These are phyloP conservation scores for Coniferiporia sulphurascens DNA, from an alignment of 1,284 basidiomycete genomes.

Conservation along the genomic window DNA sequence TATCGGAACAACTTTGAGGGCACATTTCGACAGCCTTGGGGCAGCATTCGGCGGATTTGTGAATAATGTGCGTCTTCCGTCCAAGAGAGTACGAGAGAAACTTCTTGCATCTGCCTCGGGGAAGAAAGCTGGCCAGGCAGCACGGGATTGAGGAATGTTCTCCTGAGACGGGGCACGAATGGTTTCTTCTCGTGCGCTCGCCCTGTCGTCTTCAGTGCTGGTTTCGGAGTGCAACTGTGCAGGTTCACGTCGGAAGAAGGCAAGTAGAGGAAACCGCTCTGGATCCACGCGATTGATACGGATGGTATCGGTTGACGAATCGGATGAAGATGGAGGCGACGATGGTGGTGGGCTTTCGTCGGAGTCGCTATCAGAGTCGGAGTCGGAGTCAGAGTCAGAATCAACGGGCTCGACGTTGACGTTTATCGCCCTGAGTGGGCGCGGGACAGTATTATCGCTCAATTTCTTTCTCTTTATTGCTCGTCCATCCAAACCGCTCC, in stretches of 20 bases:
- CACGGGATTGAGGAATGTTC: neutral
- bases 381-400: neutral
- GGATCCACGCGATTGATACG: neutral
- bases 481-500: neutral
- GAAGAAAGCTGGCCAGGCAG: neutral
- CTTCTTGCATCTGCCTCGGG: neutral
- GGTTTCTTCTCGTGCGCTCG: neutral
- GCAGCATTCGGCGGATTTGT: neutral
- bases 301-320: neutral
- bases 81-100: neutral
- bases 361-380: neutral
- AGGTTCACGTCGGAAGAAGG: neutral
- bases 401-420: neutral
- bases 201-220: neutral
- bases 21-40: neutral
- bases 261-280: neutral
- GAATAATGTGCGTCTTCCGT: neutral
- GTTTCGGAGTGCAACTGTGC: neutral
- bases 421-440: neutral
- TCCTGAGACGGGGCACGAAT: neutral
- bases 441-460: neutral
- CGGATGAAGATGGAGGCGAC: neutral
- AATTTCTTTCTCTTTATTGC: neutral
- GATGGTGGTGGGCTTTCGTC: neutral
- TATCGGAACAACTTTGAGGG: neutral